Base-by-base conservation (phyloP, 371 early-diverging fungal genomes). In the Apophysomyces variabilis region DNA sequence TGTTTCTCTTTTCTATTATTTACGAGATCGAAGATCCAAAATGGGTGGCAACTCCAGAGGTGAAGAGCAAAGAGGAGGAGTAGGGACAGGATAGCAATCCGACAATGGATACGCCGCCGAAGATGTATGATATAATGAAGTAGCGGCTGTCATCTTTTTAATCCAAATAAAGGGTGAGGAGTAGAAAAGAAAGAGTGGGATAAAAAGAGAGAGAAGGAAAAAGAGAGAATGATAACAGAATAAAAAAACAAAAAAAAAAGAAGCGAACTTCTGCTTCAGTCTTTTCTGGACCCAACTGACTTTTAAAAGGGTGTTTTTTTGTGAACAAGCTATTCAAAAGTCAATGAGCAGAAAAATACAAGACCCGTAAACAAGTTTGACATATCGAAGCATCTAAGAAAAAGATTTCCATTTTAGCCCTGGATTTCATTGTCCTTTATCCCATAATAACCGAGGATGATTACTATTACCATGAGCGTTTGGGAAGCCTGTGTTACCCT, bases 31-130 rank as follows among this genome's bases (percentile, higher is more conserved):
- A 50, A 50, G 21, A 56, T 66, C 67, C 59, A 61, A 50, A 39
- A 72, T 67, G n/a, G 72, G 72, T 63, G 72, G 68, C 63, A 72
- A 67, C 46, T 72, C 72, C 68, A 67, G 21, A 50, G 54, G 54
- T 21, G 54, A 50, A 26, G 16, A 16, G 21, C 21, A 50, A 50
- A 50, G 66, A n/a, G 71, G 64, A 26, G 71, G 67, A 38, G 66
- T 66, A 60, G 69, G 61, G n/a, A 44, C 61, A 47, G 62, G 44
- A 35, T 39, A 66, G 54, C 54, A 50, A 50, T 50, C 54, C 54
- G 54, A 50, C 21, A 50, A 50, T 50, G 54, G 54, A 11, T 50
- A 50, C 4, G 21, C 54, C 54, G 54, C 54, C 54, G 21, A 50
- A 21, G 54, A 50, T 50, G 54, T 50, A 50, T 18, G 54, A 50